phyloP scores from a whole-genome alignment of 306 rosid genomes.

The Gynostemma pentaphyllum region DNA sequence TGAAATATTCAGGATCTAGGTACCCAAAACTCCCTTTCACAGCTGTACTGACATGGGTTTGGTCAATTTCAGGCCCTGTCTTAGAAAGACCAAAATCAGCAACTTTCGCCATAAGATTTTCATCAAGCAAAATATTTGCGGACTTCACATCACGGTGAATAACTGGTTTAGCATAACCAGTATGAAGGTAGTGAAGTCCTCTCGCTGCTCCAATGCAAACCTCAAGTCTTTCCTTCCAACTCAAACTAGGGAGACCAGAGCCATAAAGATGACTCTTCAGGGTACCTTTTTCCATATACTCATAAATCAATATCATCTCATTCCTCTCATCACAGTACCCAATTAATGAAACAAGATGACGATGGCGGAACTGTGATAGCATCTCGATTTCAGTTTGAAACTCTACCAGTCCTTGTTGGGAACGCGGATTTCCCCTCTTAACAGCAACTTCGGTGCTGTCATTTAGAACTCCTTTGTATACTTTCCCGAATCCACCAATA shows the following conservation, averaged over 20 bases:
- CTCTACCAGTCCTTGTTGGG: constrained; percentile 79
- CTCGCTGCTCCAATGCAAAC: constrained; percentile 86
- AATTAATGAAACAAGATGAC: constrained; percentile 79
- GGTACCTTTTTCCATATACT: constrained; percentile 89
- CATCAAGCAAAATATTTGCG: constrained; percentile 80
- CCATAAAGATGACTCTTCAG: constrained; percentile 86
- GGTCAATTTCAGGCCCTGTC: constrained; percentile 74
- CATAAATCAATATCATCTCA: constrained; percentile 85
- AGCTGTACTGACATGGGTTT: constrained; percentile 82
- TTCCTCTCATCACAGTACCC: constrained; percentile 84
- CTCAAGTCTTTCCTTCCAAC: constrained; percentile 84
- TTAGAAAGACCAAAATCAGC: constrained; percentile 86
- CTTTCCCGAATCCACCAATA: constrained; percentile 79
- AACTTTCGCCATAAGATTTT: constrained; percentile 87
- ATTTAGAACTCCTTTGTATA: constrained; percentile 58
- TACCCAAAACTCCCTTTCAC: constrained; percentile 86
- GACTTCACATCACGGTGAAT: constrained; percentile 90
- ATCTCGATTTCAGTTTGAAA: constrained; percentile 80
- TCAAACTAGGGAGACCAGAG: constrained; percentile 46
- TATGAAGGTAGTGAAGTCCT: constrained; percentile 93
- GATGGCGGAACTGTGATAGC: constrained; percentile 88
- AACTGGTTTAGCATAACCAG: constrained; percentile 79
- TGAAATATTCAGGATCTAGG: constrained; percentile 85
- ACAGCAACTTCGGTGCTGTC: constrained; percentile 81
- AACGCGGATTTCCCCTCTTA: constrained; percentile 77